Percentiles rank a stretch among this genome's conserved stretches.
Evolutionary conservation across 129 eudicot genomes (phyloP).

Genomic region (Sambucus nigra): DNA sequence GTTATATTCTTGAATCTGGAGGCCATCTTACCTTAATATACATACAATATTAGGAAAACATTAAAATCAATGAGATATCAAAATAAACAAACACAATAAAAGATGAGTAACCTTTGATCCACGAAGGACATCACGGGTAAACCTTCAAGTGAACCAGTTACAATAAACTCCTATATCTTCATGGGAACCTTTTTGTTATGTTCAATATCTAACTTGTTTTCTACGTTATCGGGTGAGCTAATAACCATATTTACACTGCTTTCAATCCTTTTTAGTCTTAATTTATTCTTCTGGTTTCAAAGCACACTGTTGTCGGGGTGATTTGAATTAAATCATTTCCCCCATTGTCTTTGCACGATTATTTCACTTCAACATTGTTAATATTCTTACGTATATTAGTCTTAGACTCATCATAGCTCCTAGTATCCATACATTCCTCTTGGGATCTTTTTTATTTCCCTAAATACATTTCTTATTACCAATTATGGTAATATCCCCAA

Average conservation of each 20-base stretch:
- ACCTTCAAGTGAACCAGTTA: slow-evolving; percentile 78
- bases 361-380: background rate
- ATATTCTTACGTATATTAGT: slow-evolving; percentile 4
- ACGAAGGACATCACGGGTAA: slow-evolving; percentile 42
- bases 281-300: slow-evolving; percentile 21
- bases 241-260: background rate
- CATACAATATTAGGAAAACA: background rate
- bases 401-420: slow-evolving; percentile 14
- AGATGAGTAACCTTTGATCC: slow-evolving; percentile 46
- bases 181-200: slow-evolving; percentile 6
- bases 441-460: slow-evolving; percentile 16
- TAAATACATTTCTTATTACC: background rate
- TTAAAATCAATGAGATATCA: background rate
- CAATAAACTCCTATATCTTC: slow-evolving; percentile 54
- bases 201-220: slow-evolving; percentile 8
- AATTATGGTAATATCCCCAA: too few relatives aligned
- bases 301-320: slow-evolving; percentile 5
- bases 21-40: slow-evolving; percentile 24
- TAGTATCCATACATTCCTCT: slow-evolving; percentile 17
- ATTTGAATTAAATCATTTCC: background rate
- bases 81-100: too few relatives aligned
- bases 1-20: slow-evolving; percentile 38
- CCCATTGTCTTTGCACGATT: background rate
- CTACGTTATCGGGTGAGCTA: background rate
- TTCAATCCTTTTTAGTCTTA: slow-evolving; percentile 28